Conservation (phyloP, 1,139 yeast species). For the Kodamaea anthophila region DNA sequence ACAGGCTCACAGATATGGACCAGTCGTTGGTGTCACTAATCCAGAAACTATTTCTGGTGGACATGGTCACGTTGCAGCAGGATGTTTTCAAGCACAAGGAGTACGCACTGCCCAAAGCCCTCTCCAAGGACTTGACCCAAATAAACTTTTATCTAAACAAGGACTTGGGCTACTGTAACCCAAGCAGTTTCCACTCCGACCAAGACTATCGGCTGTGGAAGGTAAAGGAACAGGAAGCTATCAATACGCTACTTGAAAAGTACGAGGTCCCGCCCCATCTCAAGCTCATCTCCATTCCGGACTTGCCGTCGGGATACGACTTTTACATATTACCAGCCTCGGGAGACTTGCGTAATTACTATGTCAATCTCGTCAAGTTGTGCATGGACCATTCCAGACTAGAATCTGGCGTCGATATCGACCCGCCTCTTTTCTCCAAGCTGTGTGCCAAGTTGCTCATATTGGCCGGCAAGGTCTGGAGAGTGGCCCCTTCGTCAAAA, state of each 20-base stretch:
- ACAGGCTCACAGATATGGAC: slow-evolving; percentile 45
- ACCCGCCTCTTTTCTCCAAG: slow-evolving; percentile 30
- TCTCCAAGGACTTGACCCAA: slow-evolving; percentile 42
- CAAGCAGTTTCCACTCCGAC: slow-evolving; percentile 36
- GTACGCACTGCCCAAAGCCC: slow-evolving; percentile 35
- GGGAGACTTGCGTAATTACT: slow-evolving; percentile 24
- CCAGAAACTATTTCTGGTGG: slow-evolving; percentile 35
- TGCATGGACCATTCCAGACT: slow-evolving; percentile 22
- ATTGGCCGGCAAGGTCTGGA: slow-evolving; percentile 54
- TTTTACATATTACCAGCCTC: slow-evolving; percentile 40
- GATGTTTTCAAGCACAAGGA: slow-evolving; percentile 42
- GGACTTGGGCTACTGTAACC: slow-evolving; percentile 35
- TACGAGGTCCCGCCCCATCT: slow-evolving; percentile 33
- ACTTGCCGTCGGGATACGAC: slow-evolving; percentile 28
- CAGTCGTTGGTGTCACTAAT: slow-evolving; percentile 31
- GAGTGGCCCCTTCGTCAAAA: slow-evolving; percentile 48
- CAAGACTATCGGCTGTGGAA: slow-evolving; percentile 51
- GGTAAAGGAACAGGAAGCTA: slow-evolving; percentile 30
- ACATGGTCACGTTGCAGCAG: slow-evolving; percentile 39
- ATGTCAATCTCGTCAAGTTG: slow-evolving; percentile 20
- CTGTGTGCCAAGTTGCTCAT: slow-evolving; percentile 36
- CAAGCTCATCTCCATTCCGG: slow-evolving; percentile 26
- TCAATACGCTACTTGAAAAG: slow-evolving; percentile 34
- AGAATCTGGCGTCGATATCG: slow-evolving; percentile 7
- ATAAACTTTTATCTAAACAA: slow-evolving; percentile 33